A percentile compares a stretch with the other conserved stretches of the same genome.
Evolutionary conservation across 1,139 yeast species (phyloP).

Genomic region (Candida albicans): DNA sequence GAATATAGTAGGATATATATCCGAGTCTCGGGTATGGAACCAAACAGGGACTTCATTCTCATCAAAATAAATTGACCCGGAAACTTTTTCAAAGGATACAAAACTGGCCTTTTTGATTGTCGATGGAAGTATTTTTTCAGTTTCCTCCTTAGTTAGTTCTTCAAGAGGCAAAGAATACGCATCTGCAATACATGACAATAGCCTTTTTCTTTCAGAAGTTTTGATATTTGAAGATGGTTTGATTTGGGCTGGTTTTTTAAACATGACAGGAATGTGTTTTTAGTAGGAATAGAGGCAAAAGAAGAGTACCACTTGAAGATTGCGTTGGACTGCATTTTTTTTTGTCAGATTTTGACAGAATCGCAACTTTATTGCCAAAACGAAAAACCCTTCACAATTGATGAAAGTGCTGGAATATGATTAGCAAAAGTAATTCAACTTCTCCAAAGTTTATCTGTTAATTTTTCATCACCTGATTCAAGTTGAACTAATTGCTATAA

Average conservation of each 20-base stretch:
- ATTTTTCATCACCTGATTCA: no score
- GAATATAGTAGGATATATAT: conserved; percentile 67
- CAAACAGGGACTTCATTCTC: conserved; percentile 68
- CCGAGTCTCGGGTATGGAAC: conserved; percentile 61
- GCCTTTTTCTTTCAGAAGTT: conserved; percentile 73
- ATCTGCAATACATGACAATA: conserved; percentile 50
- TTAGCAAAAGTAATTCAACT: no score
- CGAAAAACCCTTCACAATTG: no score
- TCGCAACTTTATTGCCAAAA: no score
- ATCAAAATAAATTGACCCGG: conserved; percentile 67
- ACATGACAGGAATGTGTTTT: conserved; percentile 38
- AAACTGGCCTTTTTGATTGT: conserved; percentile 67
- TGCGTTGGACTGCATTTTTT: no score
- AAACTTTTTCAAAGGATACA: conserved; percentile 51
- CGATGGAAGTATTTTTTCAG: conserved; percentile 55
- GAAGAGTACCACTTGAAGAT: no score
- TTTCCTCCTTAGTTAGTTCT: conserved; percentile 45
- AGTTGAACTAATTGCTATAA: no score
- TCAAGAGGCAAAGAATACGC: conserved; percentile 46
- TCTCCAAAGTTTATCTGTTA: no score
- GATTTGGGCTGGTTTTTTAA: conserved; percentile 61
- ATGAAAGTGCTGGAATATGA: no score
- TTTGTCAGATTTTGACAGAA: no score
- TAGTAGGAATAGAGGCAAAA: no score
- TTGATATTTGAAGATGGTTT: conserved; percentile 80